Base-by-base conservation (phyloP, 2,329 filamentous ascomycete genomes). In the Sordariomycetes sp. region DNA sequence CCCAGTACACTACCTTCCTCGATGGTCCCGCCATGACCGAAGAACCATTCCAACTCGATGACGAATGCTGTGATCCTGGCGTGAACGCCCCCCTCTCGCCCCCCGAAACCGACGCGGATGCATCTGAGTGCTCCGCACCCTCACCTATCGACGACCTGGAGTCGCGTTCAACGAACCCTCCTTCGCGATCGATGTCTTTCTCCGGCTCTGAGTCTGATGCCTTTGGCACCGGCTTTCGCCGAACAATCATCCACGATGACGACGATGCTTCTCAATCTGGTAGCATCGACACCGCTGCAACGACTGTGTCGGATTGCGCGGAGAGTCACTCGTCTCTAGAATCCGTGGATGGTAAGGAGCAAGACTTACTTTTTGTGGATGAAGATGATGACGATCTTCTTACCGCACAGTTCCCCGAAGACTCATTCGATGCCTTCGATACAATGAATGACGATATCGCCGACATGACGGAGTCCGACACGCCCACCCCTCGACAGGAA, bases 61-160 rank as follows among this genome's bases (percentile, higher is more conserved):
- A 42, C 19, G 7, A 23, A n/a, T 33, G 11, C 25, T 8, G 16
- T 32, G 34, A 38, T 20, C 37, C 43, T 37, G 38, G 39, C 34
- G 39, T 42, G 27, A 43, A 49, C 16, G 46, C 38, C 17, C 53
- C 56, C 14, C 44, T 47, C 6, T 57, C 58, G 16, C 53, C 70
- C 24, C 65, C 69, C 36, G 62, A 64, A 33, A 73, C 70, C 4
- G 66, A 72, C 47, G 65, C 60, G n/a, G 59, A 58, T 40, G 64
- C 55, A 30, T 66, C 64, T 8, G 62, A 68, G 20, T 63, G 62
- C 12, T 59, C 57, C 11, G 56, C 49, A 28, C 50, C 57, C 5
- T 61, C 59, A 4, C 55, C 58, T 5, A 51, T 47, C 12, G 57
- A 59, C 20, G 40, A 32, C 20, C 11, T 47, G 18, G 49, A 52